Evolutionary conservation across 2,329 filamentous ascomycete genomes (phyloP), one percentile per base, ranked within the genome.

Genomic region (Colletotrichum simmondsii): DNA sequence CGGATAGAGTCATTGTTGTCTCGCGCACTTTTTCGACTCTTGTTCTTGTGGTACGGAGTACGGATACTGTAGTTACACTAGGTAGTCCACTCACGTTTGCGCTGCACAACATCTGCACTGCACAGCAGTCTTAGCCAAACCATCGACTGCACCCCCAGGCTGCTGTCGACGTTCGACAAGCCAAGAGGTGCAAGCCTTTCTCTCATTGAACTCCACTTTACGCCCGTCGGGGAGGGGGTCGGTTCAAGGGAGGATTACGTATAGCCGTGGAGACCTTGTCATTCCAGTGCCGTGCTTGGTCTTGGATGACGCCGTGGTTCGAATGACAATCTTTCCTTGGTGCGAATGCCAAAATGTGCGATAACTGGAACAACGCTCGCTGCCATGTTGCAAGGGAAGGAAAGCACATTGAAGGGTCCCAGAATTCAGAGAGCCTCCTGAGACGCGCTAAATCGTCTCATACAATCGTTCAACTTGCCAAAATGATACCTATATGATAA

Each of bases 51-150:
- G 37, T 42, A 42, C 37, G 14, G 32, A 35, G 32, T 12, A 35
- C 32, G 32, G 37, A 42, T 16, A 42, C 37, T 42, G 37, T 42
- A 14, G 37, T 42, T 35, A n/a, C n/a, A n/a, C n/a, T n/a, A n/a
- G n/a, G n/a, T n/a, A 42, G 37, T 16, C 37, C 30, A 72, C 58
- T 5, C 30, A 57, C 5, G 14, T 5, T 19, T 56, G 52, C 26
- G 32, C 28, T 37, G 62, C 53, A 54, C 59, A 53, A 52, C 70
- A 58, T 49, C 60, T 70, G 49, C 70, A 70, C 66, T 70, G 37
- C 70, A 72, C 66, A 65, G 66, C 66, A 61, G 54, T 70, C 26
- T 61, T 70, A 65, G 66, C 62, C 35, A 24, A 28, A 35, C 26
- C 37, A 68, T 28, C 37, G 37, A 58, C 22, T 26, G 28, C 56